Evolutionary conservation across 78 protist genomes (phyloP), one percentile per base, ranked within the genome.

Genomic region (Protostelium mycophagum): DNA sequence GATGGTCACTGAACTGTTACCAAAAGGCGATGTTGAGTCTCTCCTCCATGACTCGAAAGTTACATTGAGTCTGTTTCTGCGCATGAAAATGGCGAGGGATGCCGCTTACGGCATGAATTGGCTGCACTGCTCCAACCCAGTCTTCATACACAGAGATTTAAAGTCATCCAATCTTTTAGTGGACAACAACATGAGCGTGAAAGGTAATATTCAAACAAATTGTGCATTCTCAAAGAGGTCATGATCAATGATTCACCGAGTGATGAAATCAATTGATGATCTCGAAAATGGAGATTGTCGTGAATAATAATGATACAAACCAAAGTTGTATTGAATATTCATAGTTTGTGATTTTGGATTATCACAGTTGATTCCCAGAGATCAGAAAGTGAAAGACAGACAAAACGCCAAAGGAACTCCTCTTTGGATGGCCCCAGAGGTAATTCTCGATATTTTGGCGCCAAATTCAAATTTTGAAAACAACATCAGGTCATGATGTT

Each of bases 331-430:
- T 38, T 63, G 90, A 38, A 89, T 91, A 35, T 88, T 91, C 38
- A 94, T 90, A 89, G 96, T 94, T 51, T 94, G 96, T 83, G 96
- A 94, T 38, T 94, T 94, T 90, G 96, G 96, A 86, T 36, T 94
- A 34, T 91, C 94, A 35, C 96, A 94, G 84, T 90, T 94, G 39
- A 94, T 90, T 38, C 91, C 92, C 87, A 88, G 93, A 85, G 96
- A 93, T 38, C 93, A 89, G 35, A 89, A 89, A 86, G 83, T 94
- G 34, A 91, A 89, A 34, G 96, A 94, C 90, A 92, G 96, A 34
- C 88, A 85, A 85, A 92, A 93, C 38, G 96, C 96, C 23, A 93
- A 93, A 84, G 96, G 96, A 83, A 93, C 96, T 23, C 96, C 96
- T 87, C 87, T 93, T 28, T 93, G 96, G 96, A 91, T 88, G 94